A percentile compares a stretch with the other conserved stretches of the same genome.
These are phyloP conservation scores for Zymoseptoria tritici DNA, from an alignment of 2,329 filamentous ascomycete genomes.

Conservation along the genomic window DNA sequence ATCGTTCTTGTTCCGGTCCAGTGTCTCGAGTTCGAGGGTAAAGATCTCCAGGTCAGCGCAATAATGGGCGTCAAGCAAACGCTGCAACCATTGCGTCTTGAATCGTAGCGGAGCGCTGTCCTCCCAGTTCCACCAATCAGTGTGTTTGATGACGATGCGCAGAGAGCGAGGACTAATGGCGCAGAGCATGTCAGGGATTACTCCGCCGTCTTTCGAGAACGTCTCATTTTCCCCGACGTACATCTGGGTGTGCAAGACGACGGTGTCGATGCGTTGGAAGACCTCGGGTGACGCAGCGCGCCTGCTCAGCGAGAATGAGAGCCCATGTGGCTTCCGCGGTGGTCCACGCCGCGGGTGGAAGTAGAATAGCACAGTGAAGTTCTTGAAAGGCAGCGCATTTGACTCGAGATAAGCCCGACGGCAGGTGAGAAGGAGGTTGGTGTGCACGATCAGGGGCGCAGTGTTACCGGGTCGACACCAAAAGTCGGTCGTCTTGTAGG, in stretches of 20 bases:
- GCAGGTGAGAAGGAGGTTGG: conserved; percentile 30
- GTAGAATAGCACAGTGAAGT: conserved; percentile 28
- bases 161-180: conserved; percentile 6
- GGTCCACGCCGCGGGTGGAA: conserved; percentile 12
- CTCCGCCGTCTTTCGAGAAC: conserved; percentile 1
- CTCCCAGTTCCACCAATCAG: conserved; percentile 34
- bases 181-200: no score
- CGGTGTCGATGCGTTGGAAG: conserved; percentile 12
- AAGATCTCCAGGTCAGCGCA: conserved; percentile 23
- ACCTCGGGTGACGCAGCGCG: conserved; percentile 8
- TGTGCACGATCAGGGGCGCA: conserved; percentile 17
- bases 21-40: conserved; percentile 38
- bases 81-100: conserved; percentile 19
- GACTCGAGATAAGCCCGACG: conserved; percentile 31
- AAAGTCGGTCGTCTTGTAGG: conserved; percentile 21
- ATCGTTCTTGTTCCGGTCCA: conserved; percentile 40
- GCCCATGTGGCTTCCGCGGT: no score
- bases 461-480: conserved; percentile 31
- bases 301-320: no score
- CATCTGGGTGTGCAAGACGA: conserved; percentile 20
- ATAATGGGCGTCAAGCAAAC: conserved; percentile 19
- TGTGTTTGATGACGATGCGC: conserved; percentile 30
- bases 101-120: conserved; percentile 22
- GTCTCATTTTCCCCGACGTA: conserved; percentile 22
- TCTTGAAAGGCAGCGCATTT: conserved; percentile 23